Evolutionary conservation across 345 rosid species (phyloP), one percentile per base, ranked within the genome.

Genomic region (Arabis hirsuta): DNA sequence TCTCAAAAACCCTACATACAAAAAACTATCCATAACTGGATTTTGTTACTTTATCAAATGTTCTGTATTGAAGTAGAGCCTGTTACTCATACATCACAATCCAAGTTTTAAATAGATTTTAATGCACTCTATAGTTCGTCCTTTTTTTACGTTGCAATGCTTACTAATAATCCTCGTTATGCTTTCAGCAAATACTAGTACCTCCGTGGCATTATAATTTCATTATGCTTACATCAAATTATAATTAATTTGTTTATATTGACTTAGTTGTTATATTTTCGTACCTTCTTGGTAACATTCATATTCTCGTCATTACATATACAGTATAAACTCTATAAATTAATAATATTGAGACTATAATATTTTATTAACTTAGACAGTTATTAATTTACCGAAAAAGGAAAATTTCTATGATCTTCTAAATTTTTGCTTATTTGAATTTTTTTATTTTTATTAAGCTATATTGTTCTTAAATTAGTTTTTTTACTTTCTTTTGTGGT

Each of bases 91-190:
- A 58, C 14, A 58, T 58, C 63, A 11, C 7, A 22, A 6, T 59
- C 50, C 22, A 24, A 59, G 20, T 59, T 59, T 59, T 12, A 19
- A 38, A 19, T 38, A 19, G 31, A 39, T 24, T 60, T 59, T 24
- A 14, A 13, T 5, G 51, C 19, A 20, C 38, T 43, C 10, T 12
- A 60, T 9, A 19, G 26, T 42, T 60, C 12, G 22, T 61, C 8
- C 51, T 42, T 60, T 47, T 59, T 43, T 61, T 43, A 51, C 16
- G 52, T 61, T 61, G 65, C 51, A 61, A 12, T 24, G 16, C 48
- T 24, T 12, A 12, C 65, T 26, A 24, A 26, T 59, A 22, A 41
- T 41, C 51, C 43, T 42, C 38, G 5, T 4, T 13, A 42, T 14
- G 50, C 50, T 7, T 60, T 42, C 26, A 24, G 19, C 36, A 42